Evolutionary conservation across 2,329 filamentous ascomycete species (phyloP).

Genomic region (Grosmannia huntii): DNA sequence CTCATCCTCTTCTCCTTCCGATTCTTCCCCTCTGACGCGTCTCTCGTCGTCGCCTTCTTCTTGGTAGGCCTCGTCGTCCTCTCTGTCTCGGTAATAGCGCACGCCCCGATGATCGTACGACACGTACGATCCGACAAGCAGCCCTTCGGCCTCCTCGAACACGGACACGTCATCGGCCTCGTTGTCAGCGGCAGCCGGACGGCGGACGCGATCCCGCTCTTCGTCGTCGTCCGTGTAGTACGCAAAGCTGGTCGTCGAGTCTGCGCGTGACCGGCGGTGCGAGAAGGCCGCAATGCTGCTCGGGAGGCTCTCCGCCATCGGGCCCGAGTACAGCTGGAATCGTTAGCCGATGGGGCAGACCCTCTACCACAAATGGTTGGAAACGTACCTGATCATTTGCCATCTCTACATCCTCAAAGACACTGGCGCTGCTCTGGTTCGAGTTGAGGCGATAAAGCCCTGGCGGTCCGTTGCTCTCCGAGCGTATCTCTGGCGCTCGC

Average conservation of each 20-base stretch:
- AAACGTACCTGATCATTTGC: slow-evolving; percentile 72
- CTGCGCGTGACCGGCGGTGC: slow-evolving; percentile 67
- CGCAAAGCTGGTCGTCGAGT: slow-evolving; percentile 79
- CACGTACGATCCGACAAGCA: slow-evolving; percentile 6
- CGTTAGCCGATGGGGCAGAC: background rate
- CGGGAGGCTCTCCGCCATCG: slow-evolving; percentile 89
- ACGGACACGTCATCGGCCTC: slow-evolving; percentile 3
- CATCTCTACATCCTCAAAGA: slow-evolving; percentile 97
- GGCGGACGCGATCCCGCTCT: slow-evolving; percentile 22
- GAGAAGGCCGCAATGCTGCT: slow-evolving; percentile 86
- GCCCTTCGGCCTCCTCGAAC: slow-evolving; percentile 17
- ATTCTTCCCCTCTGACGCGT: background rate
- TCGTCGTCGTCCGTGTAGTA: slow-evolving; percentile 67
- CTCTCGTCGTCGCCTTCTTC: slow-evolving; percentile 16
- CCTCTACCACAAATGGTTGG: too few relatives aligned
- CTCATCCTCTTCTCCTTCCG: slow-evolving; percentile 23
- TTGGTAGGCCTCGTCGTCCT: background rate
- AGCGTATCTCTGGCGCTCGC: background rate
- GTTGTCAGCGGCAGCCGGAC: background rate
- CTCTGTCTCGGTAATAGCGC: background rate
- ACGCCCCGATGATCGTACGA: background rate
- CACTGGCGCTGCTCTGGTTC: slow-evolving; percentile 63
- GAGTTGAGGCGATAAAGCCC: slow-evolving; percentile 52
- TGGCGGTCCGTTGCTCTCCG: background rate
- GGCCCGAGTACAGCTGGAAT: slow-evolving; percentile 69